Evolutionary conservation across 2,329 filamentous ascomycete species (phyloP), one percentile per base, ranked within the genome.

Genomic region (Xylaria sp.): DNA sequence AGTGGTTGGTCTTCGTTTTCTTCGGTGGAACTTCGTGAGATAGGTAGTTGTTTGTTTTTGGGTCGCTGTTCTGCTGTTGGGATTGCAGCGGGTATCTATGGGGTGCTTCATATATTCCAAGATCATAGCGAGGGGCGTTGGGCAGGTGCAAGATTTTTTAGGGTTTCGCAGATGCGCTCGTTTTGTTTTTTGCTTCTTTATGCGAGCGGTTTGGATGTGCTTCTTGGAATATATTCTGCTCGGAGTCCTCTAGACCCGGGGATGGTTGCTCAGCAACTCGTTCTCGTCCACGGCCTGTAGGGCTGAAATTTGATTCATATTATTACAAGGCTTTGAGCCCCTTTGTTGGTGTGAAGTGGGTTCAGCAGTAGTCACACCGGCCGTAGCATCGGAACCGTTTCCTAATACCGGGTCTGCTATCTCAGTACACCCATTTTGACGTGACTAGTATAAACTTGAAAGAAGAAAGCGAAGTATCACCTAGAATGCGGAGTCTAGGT

Each of bases 121-220:
- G 34, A 58, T 51, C 55, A 71, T 70, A 70, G 68, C 70, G 65
- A 68, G 36, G 62, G 70, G 70, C 70, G 70, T 71, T 70, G 32
- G 68, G 56, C 27, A 19, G 60, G 68, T 50, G 56, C 21, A 21
- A 53, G 34, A 39, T 57, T 48, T 58, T 5, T 14, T 34, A 2
- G 47, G 54, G 42, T 39, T 57, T 64, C 24, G 58, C 27, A 57
- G 42, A 54, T 17, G 61, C 51, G 53, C 47, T 57, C 50, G 42
- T 39, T 58, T 56, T 21, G n/a, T 64, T 64, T 61, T 39, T 54
- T 56, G 24, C n/a, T 21, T 61, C 67, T 64, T 39, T 45, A 47
- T 51, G 59, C 62, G 34, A 51, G 61, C 61, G 42, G 27, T 17
- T 42, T 32, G 61, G 45, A 32, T 39, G 30, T 39, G 57, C 58